phyloP scores from a whole-genome alignment of 176 grass and related monocot genomes.

The Ananas comosus region DNA sequence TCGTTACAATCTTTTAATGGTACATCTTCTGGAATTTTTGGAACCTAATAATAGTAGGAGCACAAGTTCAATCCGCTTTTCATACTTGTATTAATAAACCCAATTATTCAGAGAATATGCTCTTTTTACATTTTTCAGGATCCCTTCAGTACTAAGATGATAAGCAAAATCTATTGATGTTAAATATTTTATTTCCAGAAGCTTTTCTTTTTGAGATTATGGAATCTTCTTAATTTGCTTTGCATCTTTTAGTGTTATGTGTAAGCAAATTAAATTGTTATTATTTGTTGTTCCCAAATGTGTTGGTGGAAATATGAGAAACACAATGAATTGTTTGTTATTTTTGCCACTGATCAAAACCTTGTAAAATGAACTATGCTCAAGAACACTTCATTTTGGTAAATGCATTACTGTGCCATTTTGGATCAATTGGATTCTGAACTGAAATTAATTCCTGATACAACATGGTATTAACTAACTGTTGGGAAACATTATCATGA shows the following conservation, averaged over 20 bases:
- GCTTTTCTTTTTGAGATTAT: too few relatives aligned
- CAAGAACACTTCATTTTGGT: neutral
- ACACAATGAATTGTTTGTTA: neutral
- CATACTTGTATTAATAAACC: too few relatives aligned
- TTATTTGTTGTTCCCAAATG: neutral
- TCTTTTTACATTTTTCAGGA: too few relatives aligned
- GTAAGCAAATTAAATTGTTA: neutral
- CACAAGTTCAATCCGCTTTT: too few relatives aligned
- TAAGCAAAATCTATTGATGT: too few relatives aligned
- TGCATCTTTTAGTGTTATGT: neutral
- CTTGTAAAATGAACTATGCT: neutral
- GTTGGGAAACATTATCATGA: neutral
- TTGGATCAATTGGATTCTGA: neutral
- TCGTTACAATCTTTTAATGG: too few relatives aligned
- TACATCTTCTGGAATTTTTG: too few relatives aligned
- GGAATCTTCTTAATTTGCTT: too few relatives aligned
- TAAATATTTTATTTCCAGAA: too few relatives aligned
- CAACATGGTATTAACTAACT: neutral
- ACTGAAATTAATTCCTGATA: neutral
- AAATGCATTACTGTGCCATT: neutral
- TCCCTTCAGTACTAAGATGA: too few relatives aligned
- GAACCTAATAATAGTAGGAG: too few relatives aligned
- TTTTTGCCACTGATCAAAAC: neutral
- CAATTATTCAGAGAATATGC: too few relatives aligned
- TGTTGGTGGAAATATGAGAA: neutral